phyloP scores from a whole-genome alignment of 768 basidiomycete genomes.

The Phlebiopsis flavidoalba region DNA sequence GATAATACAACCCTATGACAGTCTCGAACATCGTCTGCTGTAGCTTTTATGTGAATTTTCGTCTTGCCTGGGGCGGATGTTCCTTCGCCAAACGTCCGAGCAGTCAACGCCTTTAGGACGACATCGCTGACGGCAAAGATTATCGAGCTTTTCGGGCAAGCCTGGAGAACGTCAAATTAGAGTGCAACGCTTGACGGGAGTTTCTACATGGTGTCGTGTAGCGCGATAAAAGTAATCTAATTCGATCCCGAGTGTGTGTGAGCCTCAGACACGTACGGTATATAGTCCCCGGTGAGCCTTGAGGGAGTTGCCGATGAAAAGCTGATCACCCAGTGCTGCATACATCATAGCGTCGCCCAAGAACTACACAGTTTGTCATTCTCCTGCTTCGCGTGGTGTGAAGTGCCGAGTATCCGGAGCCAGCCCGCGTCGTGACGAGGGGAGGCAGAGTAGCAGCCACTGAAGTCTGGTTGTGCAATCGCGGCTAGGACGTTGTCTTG shows the following conservation, averaged over 20 bases:
- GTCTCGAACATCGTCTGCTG: constrained; percentile 45
- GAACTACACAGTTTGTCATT: constrained; percentile 42
- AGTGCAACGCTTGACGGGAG: constrained; percentile 19
- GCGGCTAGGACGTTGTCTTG: constrained; percentile 16
- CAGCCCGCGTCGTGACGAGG: constrained; percentile 27
- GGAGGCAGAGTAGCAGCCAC: constrained; percentile 29
- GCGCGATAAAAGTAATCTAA: background rate
- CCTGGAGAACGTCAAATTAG: constrained; percentile 23
- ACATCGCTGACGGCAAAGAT: constrained; percentile 20
- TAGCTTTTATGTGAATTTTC: constrained; percentile 27
- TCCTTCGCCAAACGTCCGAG: constrained; percentile 22
- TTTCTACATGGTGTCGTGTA: constrained; percentile 27
- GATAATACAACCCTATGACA: constrained; percentile 38
- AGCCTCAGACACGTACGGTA: constrained; percentile 17
- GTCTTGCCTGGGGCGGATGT: constrained; percentile 11
- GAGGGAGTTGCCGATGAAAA: constrained; percentile 28
- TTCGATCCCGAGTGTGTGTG: background rate
- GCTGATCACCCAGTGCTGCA: constrained; percentile 33
- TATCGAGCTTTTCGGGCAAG: constrained; percentile 28
- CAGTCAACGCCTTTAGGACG: constrained; percentile 18
- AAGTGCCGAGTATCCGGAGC: constrained; percentile 19
- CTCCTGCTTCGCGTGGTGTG: constrained; percentile 7
- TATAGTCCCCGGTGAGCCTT: constrained; percentile 22
- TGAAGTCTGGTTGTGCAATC: constrained; percentile 19
- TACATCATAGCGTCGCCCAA: constrained; percentile 44